Evolutionary conservation across 345 rosid genomes (phyloP), one percentile per base, ranked within the genome.

Genomic region (Euclidium syriacum): DNA sequence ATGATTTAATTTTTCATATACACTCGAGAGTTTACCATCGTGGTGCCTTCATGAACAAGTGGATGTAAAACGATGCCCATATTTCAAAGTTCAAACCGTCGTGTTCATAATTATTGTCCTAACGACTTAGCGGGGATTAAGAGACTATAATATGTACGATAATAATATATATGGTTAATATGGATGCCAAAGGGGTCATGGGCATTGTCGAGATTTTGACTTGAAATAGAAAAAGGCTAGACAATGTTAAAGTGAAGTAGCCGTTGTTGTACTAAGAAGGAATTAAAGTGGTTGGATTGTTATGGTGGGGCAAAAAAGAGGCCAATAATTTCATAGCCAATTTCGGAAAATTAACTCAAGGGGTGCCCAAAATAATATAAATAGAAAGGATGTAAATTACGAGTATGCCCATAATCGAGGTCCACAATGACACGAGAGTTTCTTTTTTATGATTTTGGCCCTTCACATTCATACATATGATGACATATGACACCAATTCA

Each of bases 201-300:
- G 42, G 52, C 60, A 58, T 50, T 51, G 50, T 49, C 55, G 36
- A 51, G 59, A 64, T 64, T 71, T 71, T 50, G 71, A 62, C 71
- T 39, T 43, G 64, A 51, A 58, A 58, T 55, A 72, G 56, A 57
- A 49, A 64, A 58, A 58, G 43, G 58, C 55, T 47, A 64, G 76
- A 64, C 70, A 50, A 26, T 47, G 65, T 51, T 72, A 64, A 65
- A 50, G 72, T 65, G 56, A 58, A 58, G 71, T 66, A 58, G 66
- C 64, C 70, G 49, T 65, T 65, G 67, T 55, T 62, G 63, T 62
- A 52, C 73, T 60, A 68, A 68, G 48, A 68, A 52, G 40, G 67
- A 61, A 46, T 29, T 62, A 62, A 61, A 53, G 57, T 70, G 35
- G 68, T 70, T 70, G 74, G 19, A 68, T 53, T 62, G 57, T 62